These are phyloP conservation scores for Leptographium lundbergii DNA, from an alignment of 2,329 filamentous ascomycete species.

Conservation along the genomic window DNA sequence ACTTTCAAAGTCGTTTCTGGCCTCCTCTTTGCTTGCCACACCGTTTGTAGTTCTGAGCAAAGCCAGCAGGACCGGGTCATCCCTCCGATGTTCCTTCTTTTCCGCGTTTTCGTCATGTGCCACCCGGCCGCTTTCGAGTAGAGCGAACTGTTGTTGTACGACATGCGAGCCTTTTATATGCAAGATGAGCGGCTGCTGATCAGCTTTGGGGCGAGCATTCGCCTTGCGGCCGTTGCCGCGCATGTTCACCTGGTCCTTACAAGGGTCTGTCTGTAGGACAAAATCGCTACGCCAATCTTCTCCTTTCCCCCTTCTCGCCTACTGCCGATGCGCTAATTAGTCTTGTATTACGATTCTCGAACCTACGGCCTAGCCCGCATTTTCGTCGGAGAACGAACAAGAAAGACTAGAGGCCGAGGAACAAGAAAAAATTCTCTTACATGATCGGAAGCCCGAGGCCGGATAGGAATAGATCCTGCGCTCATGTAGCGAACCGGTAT, in stretches of 20 bases:
- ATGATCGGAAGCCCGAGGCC: too few species aligned
- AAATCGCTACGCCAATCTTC: too few species aligned
- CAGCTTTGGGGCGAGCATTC: neutral
- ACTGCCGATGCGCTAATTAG: too few species aligned
- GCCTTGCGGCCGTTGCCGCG: neutral
- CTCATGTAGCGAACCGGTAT: too few species aligned
- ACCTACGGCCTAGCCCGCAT: too few species aligned
- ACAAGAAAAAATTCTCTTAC: too few species aligned
- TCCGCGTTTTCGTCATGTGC: neutral
- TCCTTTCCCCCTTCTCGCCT: too few species aligned
- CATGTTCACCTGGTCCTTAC: neutral
- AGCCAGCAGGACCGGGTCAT: neutral
- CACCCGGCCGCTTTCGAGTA: neutral
- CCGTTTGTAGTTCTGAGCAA: neutral
- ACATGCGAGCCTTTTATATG: neutral
- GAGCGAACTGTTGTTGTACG: neutral
- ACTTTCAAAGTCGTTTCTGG: neutral
- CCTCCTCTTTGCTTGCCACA: neutral
- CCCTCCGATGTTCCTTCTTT: neutral
- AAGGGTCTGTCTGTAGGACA: neutral
- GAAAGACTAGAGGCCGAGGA: too few species aligned
- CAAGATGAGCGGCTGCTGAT: neutral
- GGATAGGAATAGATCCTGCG: too few species aligned
- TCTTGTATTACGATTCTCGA: too few species aligned
- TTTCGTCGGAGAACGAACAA: too few species aligned